Evolutionary conservation across 768 basidiomycete species (phyloP), one percentile per base, ranked within the genome.

Genomic region (Tulasnella sp.): DNA sequence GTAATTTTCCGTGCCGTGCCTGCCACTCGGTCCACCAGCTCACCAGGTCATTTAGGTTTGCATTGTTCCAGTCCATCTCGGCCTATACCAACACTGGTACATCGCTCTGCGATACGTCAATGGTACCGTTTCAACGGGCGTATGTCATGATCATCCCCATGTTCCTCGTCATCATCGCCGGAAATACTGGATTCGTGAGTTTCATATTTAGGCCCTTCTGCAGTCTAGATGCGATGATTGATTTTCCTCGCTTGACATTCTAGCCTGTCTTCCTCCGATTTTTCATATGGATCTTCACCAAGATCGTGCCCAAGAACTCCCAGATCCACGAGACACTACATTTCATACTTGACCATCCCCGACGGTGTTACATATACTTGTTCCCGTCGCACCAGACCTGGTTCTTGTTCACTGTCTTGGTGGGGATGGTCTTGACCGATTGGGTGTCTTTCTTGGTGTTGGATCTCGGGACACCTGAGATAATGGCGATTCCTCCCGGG

Each of bases 321-420:
- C 88, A 89, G 0, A 80, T 89, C 0, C 84, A 89, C 68, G 94
- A 96, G 83, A 94, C 94, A 0, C 85, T 97, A 0, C 91, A 90
- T 75, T 99, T 99, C 82, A 88, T 99, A 9, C 87, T 99, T 11
- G 95, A 98, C 80, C 97, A 98, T 81, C 97, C 97, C 15, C 89
- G 97, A 14, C 89, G 86, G 78, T 97, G 95, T 82, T 96, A 92
- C 80, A 88, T 94, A 14, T 93, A 95, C 81, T 87, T 97, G 11
- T 97, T 97, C 79, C 95, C 95, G 0, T 90, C 94, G 0, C 93
- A 96, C 80, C 96, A 97, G 81, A 97, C 96, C 3, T 95, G 94
- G 93, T 93, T 97, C 79, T 88, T 97, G 6, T 78, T 94, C 1
- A 87, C 88, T 0, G 82, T 96, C 31, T 85, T 97, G 31, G 45